A percentile compares a stretch with the other conserved stretches of the same genome.
phyloP scores from a whole-genome alignment of 176 grass and related monocot genomes.

The Aegilops tauschii region DNA sequence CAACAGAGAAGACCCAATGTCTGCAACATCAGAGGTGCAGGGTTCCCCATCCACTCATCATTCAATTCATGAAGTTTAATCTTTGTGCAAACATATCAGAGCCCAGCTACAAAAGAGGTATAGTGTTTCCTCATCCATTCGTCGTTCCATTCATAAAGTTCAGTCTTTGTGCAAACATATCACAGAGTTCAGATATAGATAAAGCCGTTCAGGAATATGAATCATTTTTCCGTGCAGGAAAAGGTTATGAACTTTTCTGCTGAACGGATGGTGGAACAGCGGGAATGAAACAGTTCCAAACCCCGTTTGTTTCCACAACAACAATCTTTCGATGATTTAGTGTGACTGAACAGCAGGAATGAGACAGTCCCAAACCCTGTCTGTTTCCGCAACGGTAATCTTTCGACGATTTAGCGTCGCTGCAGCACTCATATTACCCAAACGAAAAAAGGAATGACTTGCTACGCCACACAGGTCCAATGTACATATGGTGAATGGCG shows the following conservation, averaged over 20 bases:
- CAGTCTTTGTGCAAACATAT: not conserved
- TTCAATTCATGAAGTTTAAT: conserved; percentile 4
- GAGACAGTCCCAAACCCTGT: not conserved
- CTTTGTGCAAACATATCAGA: conserved; percentile 1
- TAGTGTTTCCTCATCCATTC: not conserved
- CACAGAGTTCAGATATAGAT: not conserved
- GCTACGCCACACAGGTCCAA: not conserved
- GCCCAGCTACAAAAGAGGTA: not conserved
- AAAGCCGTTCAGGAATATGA: not conserved
- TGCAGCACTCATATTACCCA: not conserved
- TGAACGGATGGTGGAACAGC: not conserved
- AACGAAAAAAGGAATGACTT: not conserved
- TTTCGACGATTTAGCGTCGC: not conserved
- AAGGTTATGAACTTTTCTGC: not conserved
- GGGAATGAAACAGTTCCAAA: not conserved
- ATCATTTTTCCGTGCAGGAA: not conserved
- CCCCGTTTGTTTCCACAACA: not conserved
- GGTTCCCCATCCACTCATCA: not conserved
- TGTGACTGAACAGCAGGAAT: not conserved
- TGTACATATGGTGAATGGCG: not conserved
- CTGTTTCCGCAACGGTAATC: not conserved
- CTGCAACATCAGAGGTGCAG: not conserved
- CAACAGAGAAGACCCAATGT: not conserved
- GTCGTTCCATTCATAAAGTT: not conserved
- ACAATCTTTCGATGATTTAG: not conserved